Conservation (phyloP, 164 flowering plant genomes). For the Liriodendron chinense region DNA sequence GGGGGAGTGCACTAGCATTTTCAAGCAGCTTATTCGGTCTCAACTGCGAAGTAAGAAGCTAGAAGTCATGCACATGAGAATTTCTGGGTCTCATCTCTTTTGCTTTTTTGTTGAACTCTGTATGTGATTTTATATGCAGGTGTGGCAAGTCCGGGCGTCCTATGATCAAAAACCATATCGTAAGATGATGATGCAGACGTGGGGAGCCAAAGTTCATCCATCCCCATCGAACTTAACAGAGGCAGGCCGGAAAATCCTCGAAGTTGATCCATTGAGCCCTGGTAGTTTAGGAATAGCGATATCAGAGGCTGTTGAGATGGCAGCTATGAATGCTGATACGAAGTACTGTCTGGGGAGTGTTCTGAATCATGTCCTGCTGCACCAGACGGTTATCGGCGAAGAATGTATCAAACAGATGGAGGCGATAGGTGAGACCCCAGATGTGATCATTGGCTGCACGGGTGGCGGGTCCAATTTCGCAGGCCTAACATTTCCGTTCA, state of each 20-base stretch:
- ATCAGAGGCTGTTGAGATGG: constrained; percentile 94
- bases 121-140: constrained; percentile 38
- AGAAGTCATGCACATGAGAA: neutral
- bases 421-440: constrained; percentile 84
- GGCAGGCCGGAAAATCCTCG: constrained; percentile 65
- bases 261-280: constrained; percentile 69
- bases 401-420: constrained; percentile 94
- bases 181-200: constrained; percentile 92
- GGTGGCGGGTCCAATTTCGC: constrained; percentile 97
- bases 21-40: constrained; percentile 78
- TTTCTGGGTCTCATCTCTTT: neutral
- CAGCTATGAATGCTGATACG: constrained; percentile 64
- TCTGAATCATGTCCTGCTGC: constrained; percentile 88
- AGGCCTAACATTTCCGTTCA: constrained; percentile 86
- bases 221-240: constrained; percentile 83
- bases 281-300: constrained; percentile 96
- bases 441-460: constrained; percentile 88
- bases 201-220: constrained; percentile 98
- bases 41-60: constrained; percentile 61
- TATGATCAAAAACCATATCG: constrained; percentile 94
- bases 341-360: constrained; percentile 96
- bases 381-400: constrained; percentile 94
- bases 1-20: constrained; percentile 93
- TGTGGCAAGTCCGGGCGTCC: constrained; percentile 98
- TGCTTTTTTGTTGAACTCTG: neutral